phyloP scores from a whole-genome alignment of 345 rosid species.

The Brassica napus region DNA sequence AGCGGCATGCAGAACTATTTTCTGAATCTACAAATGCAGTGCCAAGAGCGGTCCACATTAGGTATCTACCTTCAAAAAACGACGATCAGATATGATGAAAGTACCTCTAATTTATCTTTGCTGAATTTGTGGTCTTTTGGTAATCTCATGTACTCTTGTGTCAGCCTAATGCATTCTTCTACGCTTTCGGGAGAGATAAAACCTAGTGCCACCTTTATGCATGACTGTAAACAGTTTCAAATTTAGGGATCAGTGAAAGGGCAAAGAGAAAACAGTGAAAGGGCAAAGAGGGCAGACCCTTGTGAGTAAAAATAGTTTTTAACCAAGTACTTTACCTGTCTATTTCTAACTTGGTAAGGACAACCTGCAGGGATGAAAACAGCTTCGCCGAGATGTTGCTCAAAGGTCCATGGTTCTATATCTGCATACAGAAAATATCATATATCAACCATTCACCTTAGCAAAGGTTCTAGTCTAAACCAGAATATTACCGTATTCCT shows the following conservation, averaged over 20 bases:
- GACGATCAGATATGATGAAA: background rate
- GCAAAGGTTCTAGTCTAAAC: background rate
- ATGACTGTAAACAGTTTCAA: slow-evolving; percentile 46
- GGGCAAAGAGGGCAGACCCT: background rate
- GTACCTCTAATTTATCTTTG: slow-evolving; percentile 69
- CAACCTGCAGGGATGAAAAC: slow-evolving; percentile 35
- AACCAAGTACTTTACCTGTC: slow-evolving; percentile 11
- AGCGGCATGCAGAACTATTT: slow-evolving; percentile 32
- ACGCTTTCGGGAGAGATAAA: slow-evolving; percentile 66
- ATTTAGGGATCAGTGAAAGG: background rate
- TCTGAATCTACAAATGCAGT: slow-evolving; percentile 25
- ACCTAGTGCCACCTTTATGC: slow-evolving; percentile 68
- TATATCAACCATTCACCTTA: background rate
- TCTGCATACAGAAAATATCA: slow-evolving; percentile 7
- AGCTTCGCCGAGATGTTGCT: slow-evolving; percentile 41
- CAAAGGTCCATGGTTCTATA: slow-evolving; percentile 46
- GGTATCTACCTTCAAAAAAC: background rate
- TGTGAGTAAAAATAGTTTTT: too few relatives aligned
- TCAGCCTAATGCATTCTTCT: slow-evolving; percentile 55
- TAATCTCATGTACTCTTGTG: slow-evolving; percentile 58
- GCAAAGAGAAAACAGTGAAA: background rate
- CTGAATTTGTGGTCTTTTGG: slow-evolving; percentile 51
- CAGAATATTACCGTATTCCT: slow-evolving; percentile 59
- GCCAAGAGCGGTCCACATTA: background rate
- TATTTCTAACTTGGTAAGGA: slow-evolving; percentile 44